Evolutionary conservation across 2,329 filamentous ascomycete species (phyloP).

Genomic region (Decorospora gaudefroyi): DNA sequence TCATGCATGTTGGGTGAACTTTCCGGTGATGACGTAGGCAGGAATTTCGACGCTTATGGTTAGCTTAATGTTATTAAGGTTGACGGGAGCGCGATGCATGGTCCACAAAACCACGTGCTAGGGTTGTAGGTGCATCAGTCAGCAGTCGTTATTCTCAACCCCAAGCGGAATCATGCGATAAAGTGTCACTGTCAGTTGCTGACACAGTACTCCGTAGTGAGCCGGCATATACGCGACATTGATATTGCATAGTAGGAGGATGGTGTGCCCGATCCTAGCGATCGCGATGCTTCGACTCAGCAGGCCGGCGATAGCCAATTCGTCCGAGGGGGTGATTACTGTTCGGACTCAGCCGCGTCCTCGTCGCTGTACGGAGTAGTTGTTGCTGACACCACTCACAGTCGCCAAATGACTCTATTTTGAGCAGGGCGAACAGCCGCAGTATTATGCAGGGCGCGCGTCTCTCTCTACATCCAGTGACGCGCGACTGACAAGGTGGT

Average conservation of each 20-base stretch:
- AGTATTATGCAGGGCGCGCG: conserved; percentile 23
- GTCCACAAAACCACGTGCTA: conserved; percentile 26
- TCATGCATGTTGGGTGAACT: conserved; percentile 13
- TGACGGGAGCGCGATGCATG: conserved; percentile 24
- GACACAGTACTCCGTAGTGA: too few relatives aligned
- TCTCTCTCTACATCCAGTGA: conserved; percentile 12
- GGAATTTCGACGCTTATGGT: conserved; percentile 21
- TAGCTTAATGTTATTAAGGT: too few relatives aligned
- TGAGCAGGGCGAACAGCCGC: conserved; percentile 18
- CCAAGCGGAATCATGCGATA: neutral
- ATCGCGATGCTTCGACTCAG: conserved; percentile 7
- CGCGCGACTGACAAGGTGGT: conserved; percentile 29
- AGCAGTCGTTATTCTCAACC: too few relatives aligned
- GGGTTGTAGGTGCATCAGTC: conserved; percentile 1
- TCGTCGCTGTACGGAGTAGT: too few relatives aligned
- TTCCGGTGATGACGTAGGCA: conserved; percentile 20
- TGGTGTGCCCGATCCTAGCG: conserved; percentile 1
- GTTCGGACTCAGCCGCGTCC: neutral
- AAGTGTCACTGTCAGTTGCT: neutral
- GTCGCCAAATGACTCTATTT: conserved; percentile 13
- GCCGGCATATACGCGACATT: neutral
- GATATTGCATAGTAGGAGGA: neutral
- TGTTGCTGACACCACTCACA: conserved; percentile 7
- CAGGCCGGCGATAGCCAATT: conserved; percentile 12
- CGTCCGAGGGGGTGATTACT: conserved; percentile 10